Evolutionary conservation across 2,329 filamentous ascomycete species (phyloP).

Genomic region (Exophiala spinifera): DNA sequence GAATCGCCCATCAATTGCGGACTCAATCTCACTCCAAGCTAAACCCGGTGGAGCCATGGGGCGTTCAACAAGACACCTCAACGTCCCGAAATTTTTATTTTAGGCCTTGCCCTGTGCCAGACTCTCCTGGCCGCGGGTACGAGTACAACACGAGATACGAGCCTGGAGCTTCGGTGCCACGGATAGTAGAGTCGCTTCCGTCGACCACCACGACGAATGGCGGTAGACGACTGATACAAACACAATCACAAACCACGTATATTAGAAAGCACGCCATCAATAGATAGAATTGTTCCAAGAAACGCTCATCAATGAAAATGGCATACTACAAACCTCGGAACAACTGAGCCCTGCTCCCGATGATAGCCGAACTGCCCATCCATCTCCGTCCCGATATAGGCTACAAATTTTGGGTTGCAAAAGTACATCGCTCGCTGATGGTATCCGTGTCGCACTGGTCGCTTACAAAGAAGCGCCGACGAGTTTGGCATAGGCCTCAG

Average conservation of each 20-base stretch:
- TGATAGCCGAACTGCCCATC: constrained; percentile 8
- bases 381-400: constrained; percentile 11
- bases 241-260: not conserved
- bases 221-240: too few relatives aligned
- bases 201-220: too few relatives aligned
- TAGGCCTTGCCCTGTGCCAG: not conserved
- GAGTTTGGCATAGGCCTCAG: constrained; percentile 92
- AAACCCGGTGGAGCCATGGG: not conserved
- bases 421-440: constrained; percentile 19
- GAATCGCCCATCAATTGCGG: constrained; percentile 6
- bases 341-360: constrained; percentile 6
- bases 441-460: constrained; percentile 2
- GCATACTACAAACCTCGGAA: constrained; percentile 7
- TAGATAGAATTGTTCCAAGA: constrained; percentile 1
- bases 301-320: constrained; percentile 18
- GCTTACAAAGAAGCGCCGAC: constrained; percentile 83
- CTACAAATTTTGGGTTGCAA: constrained; percentile 16
- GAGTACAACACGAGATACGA: constrained; percentile 1
- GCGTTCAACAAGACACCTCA: constrained; percentile 13
- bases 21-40: constrained; percentile 8
- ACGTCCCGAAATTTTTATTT: constrained; percentile 15
- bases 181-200: too few relatives aligned
- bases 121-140: not conserved
- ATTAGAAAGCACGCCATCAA: not conserved
- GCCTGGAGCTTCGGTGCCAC: not conserved